Evolutionary conservation across 2,329 filamentous ascomycete genomes (phyloP), one percentile per base, ranked within the genome.

Genomic region (Pezicula carpinea): DNA sequence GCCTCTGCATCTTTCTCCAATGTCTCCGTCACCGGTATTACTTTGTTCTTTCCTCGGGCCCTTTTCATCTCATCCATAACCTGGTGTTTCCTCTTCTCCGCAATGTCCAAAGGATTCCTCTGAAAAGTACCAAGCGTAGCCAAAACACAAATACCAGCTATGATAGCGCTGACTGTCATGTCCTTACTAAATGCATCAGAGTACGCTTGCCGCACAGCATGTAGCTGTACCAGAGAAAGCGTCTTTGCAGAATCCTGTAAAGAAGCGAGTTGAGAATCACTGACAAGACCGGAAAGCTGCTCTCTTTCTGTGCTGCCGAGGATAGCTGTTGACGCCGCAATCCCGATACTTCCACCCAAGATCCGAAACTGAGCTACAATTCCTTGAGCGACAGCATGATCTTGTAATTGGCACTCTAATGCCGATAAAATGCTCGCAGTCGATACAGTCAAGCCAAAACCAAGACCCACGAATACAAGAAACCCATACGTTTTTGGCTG

Each of bases 291-390:
- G 10, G 7, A n/a, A 3, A 49, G 31, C 7, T 49, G 35, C n/a
- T 21, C 15, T 13, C 21, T 26, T 34, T 48, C 23, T 23, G 29
- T 44, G 22, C 44, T 40, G 56, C 79, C 79, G 59, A 80, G 76
- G 7, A 82, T 67, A 17, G 80, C 72, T 18, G 75, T 80, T 56
- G 78, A 79, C 21, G 75, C 59, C 0, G 77, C 73, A 35, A 82
- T 67, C 1, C 79, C 79, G 22, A 82, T 67, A 35, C 75, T 75
- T 3, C 79, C 79, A 2, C 79, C 79, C 3, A 83, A 64, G 0
- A 82, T 76, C 11, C 79, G 71, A 2, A 75, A 73, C 59, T 83
- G 79, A 1, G 79, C 76, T 6, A 82, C 69, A 4, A 77, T 72
- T 0, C 79, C 79, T 49, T 82, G 77, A 0, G 76, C 77, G 2